Conservation (phyloP, 768 basidiomycete genomes). For the Lenzites betulinus region DNA sequence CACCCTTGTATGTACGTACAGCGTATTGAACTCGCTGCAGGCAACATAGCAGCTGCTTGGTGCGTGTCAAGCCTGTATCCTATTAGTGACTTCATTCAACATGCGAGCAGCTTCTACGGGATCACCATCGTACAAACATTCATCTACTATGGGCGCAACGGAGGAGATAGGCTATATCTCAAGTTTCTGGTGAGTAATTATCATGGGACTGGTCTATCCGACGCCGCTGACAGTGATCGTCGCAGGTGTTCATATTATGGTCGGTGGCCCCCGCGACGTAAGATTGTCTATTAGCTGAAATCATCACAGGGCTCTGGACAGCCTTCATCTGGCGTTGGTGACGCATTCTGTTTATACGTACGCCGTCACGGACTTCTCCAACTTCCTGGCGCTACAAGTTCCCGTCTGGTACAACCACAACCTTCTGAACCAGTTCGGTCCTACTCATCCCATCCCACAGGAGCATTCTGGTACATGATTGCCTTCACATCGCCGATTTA, state of each 20-base stretch:
- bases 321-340: slow-evolving; percentile 22
- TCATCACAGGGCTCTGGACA: slow-evolving; percentile 19
- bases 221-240: background rate
- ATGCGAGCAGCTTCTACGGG: slow-evolving; percentile 23
- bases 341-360: slow-evolving; percentile 26
- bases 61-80: background rate
- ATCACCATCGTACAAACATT: slow-evolving; percentile 24
- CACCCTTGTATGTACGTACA: background rate
- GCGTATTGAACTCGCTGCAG: background rate
- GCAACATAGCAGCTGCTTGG: slow-evolving; percentile 18
- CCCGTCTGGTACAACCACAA: slow-evolving; percentile 23
- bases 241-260: slow-evolving; percentile 24
- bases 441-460: slow-evolving; percentile 1
- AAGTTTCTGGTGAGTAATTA: slow-evolving; percentile 12
- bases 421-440: background rate
- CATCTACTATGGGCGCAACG: slow-evolving; percentile 19
- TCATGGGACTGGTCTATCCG: background rate
- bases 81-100: no score
- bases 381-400: slow-evolving; percentile 17
- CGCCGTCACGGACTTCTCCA: slow-evolving; percentile 27
- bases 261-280: background rate
- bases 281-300: background rate
- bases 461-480: slow-evolving; percentile 25
- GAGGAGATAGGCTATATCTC: slow-evolving; percentile 5
- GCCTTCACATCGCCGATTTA: background rate